Base-by-base conservation (phyloP, 116 monocot genomes). In the Trichopus zeylanicus region DNA sequence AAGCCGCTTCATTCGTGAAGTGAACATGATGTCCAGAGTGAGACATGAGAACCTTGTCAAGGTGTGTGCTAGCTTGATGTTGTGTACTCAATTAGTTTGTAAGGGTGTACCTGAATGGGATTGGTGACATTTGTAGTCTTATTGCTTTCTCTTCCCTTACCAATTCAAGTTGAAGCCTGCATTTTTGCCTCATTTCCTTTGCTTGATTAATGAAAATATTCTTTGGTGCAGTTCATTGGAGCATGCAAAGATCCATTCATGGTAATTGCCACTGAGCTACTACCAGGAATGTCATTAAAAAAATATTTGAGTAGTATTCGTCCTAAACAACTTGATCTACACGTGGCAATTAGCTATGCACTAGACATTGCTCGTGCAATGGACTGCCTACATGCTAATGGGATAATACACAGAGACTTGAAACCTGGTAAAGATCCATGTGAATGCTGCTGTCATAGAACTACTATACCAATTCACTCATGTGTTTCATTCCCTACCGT, bases 301-400 rank as follows among this genome's bases (percentile, higher is more conserved):
- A 97, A 79, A 55, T 97, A 87, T 60, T 66, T 97, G 53, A 77
- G 21, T 49, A 79, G 68, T 26, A 79, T 87, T 61, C 78, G 80
- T 2, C 95, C 95, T 27, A 73, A 70, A 34, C 68, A 70, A 60
- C 68, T 90, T 26, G 91, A 97, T 46, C 59, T 81, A 33, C 65
- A 55, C 53, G 58, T 66, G 48, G 81, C 77, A 65, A 68, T 77
- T 35, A 76, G 67, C 51, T 97, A 75, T 76, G 86, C 95, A 62
- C 73, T 90, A 47, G 84, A 97, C 57, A 90, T 97, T 72, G 90
- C 95, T 54, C 73, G 70, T 59, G 95, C 95, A 26, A 87, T 97
- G 95, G 87, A 97, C n/a, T 97, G 90, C 37, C 65, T 97, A 31
- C 95, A 97, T 75, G 95, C 86, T n/a, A 90, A 90, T 79, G 91